Percentiles rank a stretch among this genome's conserved stretches.
Conservation (phyloP, 257 asterid species). For the Nicotiana tomentosiformis region DNA sequence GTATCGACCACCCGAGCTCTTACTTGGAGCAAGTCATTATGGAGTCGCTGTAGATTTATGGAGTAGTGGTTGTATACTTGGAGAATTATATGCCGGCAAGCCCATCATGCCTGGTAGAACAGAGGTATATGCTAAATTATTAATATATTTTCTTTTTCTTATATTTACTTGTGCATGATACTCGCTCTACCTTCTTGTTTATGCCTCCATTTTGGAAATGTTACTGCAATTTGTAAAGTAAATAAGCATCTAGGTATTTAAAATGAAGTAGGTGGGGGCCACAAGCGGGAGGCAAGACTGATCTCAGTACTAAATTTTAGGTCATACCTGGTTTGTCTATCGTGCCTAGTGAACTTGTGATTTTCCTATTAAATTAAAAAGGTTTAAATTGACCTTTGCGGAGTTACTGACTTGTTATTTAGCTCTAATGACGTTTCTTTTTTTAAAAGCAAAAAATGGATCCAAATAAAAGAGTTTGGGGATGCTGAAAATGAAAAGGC, state of each 20-base stretch:
- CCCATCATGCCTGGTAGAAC: slow-evolving; percentile 97
- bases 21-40: slow-evolving; percentile 75
- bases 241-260: not conserved
- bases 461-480: not conserved
- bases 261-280: not conserved
- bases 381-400: not conserved
- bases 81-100: slow-evolving; percentile 74
- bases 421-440: not conserved
- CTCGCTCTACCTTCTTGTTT: not conserved
- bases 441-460: not conserved
- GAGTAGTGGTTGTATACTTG: slow-evolving; percentile 93
- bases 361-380: not conserved
- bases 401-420: not conserved
- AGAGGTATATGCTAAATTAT: slow-evolving; percentile 44
- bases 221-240: not conserved
- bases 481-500: not conserved
- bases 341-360: not conserved
- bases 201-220: not conserved
- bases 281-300: not conserved
- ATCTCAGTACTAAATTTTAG: not conserved
- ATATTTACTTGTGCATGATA: not conserved
- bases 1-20: slow-evolving; percentile 98
- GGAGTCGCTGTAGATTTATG: slow-evolving; percentile 88
- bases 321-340: not conserved
- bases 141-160: not conserved